Base-by-base conservation (phyloP, 106 monocot species). In the Ottelia alismoides region DNA sequence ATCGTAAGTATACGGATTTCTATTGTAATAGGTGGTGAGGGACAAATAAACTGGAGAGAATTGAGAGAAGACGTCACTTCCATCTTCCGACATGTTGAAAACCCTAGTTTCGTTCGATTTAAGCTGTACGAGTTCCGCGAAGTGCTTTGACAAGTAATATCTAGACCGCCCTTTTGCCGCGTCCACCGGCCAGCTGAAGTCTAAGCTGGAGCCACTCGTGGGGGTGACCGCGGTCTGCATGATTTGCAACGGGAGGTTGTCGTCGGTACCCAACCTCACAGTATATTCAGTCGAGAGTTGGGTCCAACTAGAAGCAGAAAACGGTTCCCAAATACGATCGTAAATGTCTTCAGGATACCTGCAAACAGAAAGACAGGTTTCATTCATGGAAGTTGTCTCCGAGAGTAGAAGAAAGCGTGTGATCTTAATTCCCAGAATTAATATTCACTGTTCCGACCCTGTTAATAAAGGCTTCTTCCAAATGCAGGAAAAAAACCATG, bases 281-380 rank as follows among this genome's bases (percentile, higher is more conserved):
- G 35, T n/a, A 18, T 9, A 21, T 6, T 20, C 16, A 12, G 45
- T 60, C 9, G 45, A 25, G 7, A 47, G 11, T 22, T 18, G 19
- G 2, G 11, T 19, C 46, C 44, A 60, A 20, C 11, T 26, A 45
- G 43, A 2, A 11, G 9, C 23, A n/a, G 46, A 19, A 18, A 0
- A 2, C n/a, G n/a, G n/a, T n/a, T n/a, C n/a, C 60, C 60, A 60
- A 2, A 26, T 10, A 1, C 60, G 45, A 2, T 60, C 60, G 25
- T 60, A 60, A 11, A 6, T 10, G 25, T 60, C 60, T 26, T 60
- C 45, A 16, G 60, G 60, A 19, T 60, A 60, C 60, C 60, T 60
- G 60, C n/a, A n/a, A n/a, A n/a, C n/a, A n/a, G n/a, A n/a, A n/a
- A n/a, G n/a, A n/a, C n/a, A n/a, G n/a, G n/a, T n/a, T n/a, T n/a